phyloP scores from a whole-genome alignment of 2,329 filamentous ascomycete species.

The Hymenoscyphus salicellus region DNA sequence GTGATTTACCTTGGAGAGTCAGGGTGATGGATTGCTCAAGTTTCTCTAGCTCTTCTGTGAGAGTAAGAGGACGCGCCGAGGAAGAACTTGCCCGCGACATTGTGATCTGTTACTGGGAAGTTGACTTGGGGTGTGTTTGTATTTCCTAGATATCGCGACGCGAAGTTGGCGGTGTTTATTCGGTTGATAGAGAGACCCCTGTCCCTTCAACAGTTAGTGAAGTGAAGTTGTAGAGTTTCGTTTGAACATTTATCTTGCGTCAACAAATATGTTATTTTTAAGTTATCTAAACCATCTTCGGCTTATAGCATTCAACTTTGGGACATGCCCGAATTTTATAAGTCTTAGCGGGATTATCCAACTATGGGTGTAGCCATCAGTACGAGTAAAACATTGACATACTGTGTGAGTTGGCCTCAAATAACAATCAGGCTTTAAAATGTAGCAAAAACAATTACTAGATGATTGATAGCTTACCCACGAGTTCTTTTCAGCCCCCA shows the following conservation, averaged over 20 bases:
- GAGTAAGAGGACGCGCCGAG: constrained; percentile 59
- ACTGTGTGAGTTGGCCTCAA: too few species aligned
- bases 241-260: background rate
- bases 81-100: constrained; percentile 37
- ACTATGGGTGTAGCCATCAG: too few species aligned
- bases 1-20: constrained; percentile 75
- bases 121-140: background rate
- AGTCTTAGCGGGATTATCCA: too few species aligned
- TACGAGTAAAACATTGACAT: too few species aligned
- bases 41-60: constrained; percentile 93
- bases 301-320: too few species aligned
- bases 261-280: background rate
- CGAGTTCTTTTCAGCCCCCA: too few species aligned
- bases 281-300: background rate
- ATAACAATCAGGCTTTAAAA: too few species aligned
- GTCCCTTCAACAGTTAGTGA: background rate
- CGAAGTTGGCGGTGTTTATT: background rate
- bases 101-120: constrained; percentile 3
- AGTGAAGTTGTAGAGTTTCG: background rate
- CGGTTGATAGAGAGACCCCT: background rate
- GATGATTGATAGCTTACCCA: too few species aligned
- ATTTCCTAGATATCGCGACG: background rate
- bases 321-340: too few species aligned
- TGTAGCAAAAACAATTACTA: too few species aligned
- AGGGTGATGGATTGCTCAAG: constrained; percentile 95